Evolutionary conservation across 208 protist genomes (phyloP).

Genomic region (Crithidia fasciculata): DNA sequence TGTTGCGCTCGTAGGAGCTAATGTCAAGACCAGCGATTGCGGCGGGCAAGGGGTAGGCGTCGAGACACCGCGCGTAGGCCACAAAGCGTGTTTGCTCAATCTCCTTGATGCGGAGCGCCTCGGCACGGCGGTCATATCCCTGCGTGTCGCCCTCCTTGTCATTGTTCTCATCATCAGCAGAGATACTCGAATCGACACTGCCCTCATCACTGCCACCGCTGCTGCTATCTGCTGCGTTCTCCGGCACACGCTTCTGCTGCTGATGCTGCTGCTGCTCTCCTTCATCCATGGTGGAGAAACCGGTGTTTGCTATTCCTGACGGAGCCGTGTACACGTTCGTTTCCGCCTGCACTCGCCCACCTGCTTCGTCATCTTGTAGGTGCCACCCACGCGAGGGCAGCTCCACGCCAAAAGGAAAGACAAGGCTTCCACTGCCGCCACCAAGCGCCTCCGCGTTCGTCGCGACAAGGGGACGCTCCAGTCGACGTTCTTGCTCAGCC

Average conservation of each 20-base stretch:
- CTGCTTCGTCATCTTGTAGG: neutral
- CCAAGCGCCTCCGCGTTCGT: slow-evolving; percentile 26
- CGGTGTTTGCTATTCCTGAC: neutral
- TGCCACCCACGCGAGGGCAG: slow-evolving; percentile 81
- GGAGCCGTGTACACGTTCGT: slow-evolving; percentile 3
- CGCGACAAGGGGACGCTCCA: slow-evolving; percentile 27
- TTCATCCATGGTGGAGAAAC: neutral
- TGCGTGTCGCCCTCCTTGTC: neutral
- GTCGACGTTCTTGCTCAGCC: slow-evolving; percentile 17
- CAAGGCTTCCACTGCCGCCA: slow-evolving; percentile 27
- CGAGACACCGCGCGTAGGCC: slow-evolving; percentile 52
- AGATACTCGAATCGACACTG: neutral
- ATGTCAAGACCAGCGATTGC: slow-evolving; percentile 47
- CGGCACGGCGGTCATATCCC: neutral
- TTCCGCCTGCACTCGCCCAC: slow-evolving; percentile 12
- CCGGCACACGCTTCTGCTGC: neutral
- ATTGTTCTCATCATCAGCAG: slow-evolving; percentile 7
- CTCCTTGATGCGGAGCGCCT: slow-evolving; percentile 26
- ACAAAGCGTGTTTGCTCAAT: slow-evolving; percentile 62
- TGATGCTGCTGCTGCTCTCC: neutral
- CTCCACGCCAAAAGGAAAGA: slow-evolving; percentile 77
- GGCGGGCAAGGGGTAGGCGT: slow-evolving; percentile 37
- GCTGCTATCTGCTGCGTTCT: neutral
- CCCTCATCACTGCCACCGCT: neutral
- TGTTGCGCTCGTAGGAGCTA: slow-evolving; percentile 96